Conservation (phyloP, 169 alveolate species). For the Plasmodium relictum region DNA sequence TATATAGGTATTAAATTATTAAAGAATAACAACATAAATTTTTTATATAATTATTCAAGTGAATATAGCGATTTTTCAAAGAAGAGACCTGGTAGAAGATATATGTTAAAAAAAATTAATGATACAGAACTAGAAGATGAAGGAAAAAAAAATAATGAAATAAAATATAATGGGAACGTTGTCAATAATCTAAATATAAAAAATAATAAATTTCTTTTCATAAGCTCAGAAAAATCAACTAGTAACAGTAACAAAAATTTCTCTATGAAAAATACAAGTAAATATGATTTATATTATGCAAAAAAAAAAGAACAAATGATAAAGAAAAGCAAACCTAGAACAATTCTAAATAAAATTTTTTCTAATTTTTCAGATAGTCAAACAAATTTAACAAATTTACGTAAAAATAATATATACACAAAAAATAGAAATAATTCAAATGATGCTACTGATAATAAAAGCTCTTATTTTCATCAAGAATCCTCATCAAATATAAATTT, state of each 20-base stretch:
- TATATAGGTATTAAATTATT: neutral
- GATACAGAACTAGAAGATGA: neutral
- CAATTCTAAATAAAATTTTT: slow-evolving; percentile 10
- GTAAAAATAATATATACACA: neutral
- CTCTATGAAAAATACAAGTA: too few relatives aligned
- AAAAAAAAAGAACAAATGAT: neutral
- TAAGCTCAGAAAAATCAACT: too few relatives aligned
- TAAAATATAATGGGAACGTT: neutral
- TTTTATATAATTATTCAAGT: slow-evolving; percentile 18
- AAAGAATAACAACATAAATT: neutral
- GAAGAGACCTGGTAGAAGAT: neutral
- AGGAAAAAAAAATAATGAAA: neutral
- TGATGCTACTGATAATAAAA: slow-evolving; percentile 3
- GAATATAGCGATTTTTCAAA: slow-evolving; percentile 18
- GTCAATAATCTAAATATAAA: too few relatives aligned
- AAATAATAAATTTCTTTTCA: too few relatives aligned
- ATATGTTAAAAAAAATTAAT: neutral
- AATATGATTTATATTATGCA: too few relatives aligned
- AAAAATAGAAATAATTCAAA: neutral
- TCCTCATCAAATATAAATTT: slow-evolving; percentile 1
- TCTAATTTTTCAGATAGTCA: slow-evolving; percentile 1
- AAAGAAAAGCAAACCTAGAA: neutral
- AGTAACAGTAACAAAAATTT: too few relatives aligned
- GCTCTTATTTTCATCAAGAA: neutral
- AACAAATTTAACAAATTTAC: slow-evolving; percentile 1